Percentiles rank a stretch among this genome's conserved stretches.
Evolutionary conservation across 352 stramenopile genomes (phyloP).

Genomic region (Globisporangium emineosum): DNA sequence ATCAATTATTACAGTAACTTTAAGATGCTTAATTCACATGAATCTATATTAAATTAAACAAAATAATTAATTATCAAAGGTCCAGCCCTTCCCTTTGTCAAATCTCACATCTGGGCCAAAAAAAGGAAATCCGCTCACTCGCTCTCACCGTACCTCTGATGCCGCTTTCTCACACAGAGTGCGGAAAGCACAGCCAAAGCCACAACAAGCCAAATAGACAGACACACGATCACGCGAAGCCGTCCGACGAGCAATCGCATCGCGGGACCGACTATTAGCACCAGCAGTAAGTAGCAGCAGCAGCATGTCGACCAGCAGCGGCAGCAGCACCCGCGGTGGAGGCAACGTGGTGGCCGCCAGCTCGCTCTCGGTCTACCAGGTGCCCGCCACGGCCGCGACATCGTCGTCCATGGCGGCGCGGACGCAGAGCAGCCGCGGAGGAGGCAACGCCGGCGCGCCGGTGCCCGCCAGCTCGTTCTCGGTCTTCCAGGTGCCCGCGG

Average conservation of each 20-base stretch:
- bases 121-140: background rate
- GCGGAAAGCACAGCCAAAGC: background rate
- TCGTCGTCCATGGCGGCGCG: background rate
- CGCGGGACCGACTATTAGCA: no score
- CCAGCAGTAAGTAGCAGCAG: no score
- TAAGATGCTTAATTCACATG: no score
- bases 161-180: background rate
- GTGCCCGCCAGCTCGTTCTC: constrained; percentile 43
- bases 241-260: constrained; percentile 1
- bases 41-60: no score
- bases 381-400: background rate
- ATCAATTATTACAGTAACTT: no score
- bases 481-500: constrained; percentile 62
- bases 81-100: no score
- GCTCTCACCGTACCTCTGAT: background rate
- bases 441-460: background rate
- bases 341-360: constrained; percentile 2
- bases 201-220: background rate
- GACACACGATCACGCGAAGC: background rate
- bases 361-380: constrained; percentile 3
- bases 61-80: no score
- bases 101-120: no score
- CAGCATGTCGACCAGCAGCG: background rate
- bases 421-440: background rate
- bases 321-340: background rate